These are phyloP conservation scores for Cutaneotrichosporon daszewskae DNA, from an alignment of 1,284 basidiomycete genomes.

Conservation along the genomic window DNA sequence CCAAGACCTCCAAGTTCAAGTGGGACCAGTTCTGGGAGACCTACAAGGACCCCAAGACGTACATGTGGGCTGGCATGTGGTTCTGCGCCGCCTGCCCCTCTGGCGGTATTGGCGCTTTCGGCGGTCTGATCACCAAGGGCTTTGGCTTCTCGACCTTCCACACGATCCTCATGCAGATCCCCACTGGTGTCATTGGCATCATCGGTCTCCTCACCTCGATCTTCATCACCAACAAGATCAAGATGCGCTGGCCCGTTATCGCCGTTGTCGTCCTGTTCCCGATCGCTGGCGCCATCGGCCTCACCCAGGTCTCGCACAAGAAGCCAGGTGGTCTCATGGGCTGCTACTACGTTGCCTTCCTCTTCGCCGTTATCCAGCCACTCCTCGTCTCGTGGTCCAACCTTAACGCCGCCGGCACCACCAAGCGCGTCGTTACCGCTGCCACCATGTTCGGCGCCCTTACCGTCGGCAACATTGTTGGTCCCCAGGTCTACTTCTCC, in stretches of 20 bases:
- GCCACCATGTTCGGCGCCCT: slow-evolving; percentile 29
- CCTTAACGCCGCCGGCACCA: slow-evolving; percentile 40
- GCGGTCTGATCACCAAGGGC: slow-evolving; percentile 40
- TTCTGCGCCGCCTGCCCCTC: slow-evolving; percentile 39
- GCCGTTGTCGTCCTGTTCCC: slow-evolving; percentile 40
- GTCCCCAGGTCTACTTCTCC: slow-evolving; percentile 40
- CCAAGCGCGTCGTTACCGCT: slow-evolving; percentile 40
- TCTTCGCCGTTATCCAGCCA: slow-evolving; percentile 35
- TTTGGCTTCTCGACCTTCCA: slow-evolving; percentile 45
- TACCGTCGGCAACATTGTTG: slow-evolving; percentile 29
- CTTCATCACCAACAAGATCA: slow-evolving; percentile 51
- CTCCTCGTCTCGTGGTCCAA: slow-evolving; percentile 38
- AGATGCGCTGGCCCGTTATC: slow-evolving; percentile 54
- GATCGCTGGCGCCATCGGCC: slow-evolving; percentile 37
- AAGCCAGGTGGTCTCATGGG: slow-evolving; percentile 32
- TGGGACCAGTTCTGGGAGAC: slow-evolving; percentile 46
- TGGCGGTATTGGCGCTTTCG: slow-evolving; percentile 45
- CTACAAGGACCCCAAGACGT: slow-evolving; percentile 42
- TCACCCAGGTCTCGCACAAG: slow-evolving; percentile 27
- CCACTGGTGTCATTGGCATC: slow-evolving; percentile 53
- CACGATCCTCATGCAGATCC: slow-evolving; percentile 46
- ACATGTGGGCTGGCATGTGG: slow-evolving; percentile 34
- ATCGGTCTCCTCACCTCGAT: slow-evolving; percentile 48
- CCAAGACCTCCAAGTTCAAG: slow-evolving; percentile 41
- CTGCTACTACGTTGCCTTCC: slow-evolving; percentile 37